A percentile compares a stretch with the other conserved stretches of the same genome.
Conservation (phyloP, 2,329 filamentous ascomycete species). For the Diaporthe aspalathi region DNA sequence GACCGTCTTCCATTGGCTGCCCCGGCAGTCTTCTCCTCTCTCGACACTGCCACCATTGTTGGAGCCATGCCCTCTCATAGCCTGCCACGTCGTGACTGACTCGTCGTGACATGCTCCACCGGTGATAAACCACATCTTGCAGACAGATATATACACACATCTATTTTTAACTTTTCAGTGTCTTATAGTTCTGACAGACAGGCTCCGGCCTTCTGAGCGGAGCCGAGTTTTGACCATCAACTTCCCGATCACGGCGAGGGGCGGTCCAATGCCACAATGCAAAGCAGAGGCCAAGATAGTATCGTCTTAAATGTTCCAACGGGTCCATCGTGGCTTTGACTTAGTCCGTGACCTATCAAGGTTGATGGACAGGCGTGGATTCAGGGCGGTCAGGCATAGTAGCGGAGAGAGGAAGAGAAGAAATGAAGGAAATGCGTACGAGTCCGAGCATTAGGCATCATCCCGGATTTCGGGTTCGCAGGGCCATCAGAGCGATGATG, state of each 20-base stretch:
- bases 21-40: neutral
- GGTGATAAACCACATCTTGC: no score
- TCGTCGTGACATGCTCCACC: neutral
- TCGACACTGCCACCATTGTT: neutral
- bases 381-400: neutral
- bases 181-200: fast-evolving
- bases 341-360: neutral
- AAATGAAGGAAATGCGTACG: neutral
- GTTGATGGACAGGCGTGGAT: neutral
- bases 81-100: neutral
- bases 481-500: no score
- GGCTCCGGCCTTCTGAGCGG: neutral
- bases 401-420: neutral
- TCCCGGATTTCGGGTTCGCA: no score
- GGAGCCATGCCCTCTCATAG: neutral
- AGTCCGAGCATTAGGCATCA: neutral
- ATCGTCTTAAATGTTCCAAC: neutral
- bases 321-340: neutral
- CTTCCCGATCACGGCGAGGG: neutral
- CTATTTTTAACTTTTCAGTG: neutral
- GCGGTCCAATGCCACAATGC: neutral
- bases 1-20: neutral
- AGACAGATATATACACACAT: fast-evolving
- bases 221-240: no score
- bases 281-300: neutral